These are phyloP conservation scores for Aspergillus sp. DNA, from an alignment of 2,329 filamentous ascomycete genomes.

Conservation along the genomic window DNA sequence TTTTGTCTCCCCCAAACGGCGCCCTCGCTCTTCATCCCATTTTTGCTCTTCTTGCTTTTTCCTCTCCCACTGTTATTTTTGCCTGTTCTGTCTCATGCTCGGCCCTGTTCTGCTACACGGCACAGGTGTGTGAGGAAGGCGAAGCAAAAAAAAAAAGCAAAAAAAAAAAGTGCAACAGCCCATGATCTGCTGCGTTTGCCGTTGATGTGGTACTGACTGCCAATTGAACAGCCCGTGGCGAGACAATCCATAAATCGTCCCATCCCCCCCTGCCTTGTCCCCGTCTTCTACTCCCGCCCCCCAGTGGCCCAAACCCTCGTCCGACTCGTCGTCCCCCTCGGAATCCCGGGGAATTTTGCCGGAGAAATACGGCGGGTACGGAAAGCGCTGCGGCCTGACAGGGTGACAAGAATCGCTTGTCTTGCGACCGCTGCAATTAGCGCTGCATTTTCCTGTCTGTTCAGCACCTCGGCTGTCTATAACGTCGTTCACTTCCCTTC, in stretches of 20 bases:
- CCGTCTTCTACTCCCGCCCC: constrained; percentile 1
- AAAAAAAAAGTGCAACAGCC: not conserved
- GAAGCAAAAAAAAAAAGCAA: not conserved
- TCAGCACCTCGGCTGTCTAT: not conserved
- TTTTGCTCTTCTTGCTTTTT: not conserved
- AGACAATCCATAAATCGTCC: not conserved
- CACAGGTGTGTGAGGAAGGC: not conserved
- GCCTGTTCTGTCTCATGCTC: not conserved
- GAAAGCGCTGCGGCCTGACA: constrained; percentile 9
- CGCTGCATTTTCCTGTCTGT: constrained; percentile 15
- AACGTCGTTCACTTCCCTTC: not conserved
- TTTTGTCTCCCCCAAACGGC: not conserved
- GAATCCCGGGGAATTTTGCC: constrained; percentile 24
- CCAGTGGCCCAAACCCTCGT: constrained; percentile 11
- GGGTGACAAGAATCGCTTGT: constrained; percentile 12
- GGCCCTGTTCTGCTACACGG: constrained; percentile 6
- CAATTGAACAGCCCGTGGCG: constrained; percentile 4
- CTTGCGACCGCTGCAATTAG: constrained; percentile 14
- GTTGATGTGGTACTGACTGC: constrained; percentile 11
- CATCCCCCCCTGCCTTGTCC: constrained; percentile 7
- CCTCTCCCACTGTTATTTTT: not conserved
- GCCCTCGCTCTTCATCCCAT: not conserved
- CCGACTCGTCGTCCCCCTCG: constrained; percentile 12
- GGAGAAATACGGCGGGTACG: constrained; percentile 22
- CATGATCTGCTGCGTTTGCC: not conserved